A percentile compares a stretch with the other conserved stretches of the same genome.
Conservation (phyloP, 2,329 filamentous ascomycete species). For the Rosellinia necatrix region DNA sequence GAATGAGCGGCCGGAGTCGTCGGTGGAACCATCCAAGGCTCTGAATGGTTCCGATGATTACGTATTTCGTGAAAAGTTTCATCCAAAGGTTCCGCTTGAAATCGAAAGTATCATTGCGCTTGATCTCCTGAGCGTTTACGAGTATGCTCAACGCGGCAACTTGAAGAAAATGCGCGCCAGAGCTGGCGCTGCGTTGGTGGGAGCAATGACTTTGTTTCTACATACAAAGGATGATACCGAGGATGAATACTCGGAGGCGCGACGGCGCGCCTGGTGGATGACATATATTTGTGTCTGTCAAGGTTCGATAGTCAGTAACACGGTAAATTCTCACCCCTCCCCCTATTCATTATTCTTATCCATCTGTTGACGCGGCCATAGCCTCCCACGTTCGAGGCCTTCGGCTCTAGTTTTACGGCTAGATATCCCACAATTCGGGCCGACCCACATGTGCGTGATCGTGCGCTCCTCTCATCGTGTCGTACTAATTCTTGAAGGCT, state of each 20-base stretch:
- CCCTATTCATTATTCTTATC: background rate
- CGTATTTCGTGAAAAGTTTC: constrained; percentile 47
- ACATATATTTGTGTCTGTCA: constrained; percentile 58
- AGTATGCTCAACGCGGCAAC: constrained; percentile 58
- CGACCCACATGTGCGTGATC: constrained; percentile 47
- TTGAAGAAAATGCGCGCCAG: constrained; percentile 56
- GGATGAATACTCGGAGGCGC: constrained; percentile 50
- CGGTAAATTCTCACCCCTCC: constrained; percentile 40
- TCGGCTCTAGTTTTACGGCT: constrained; percentile 51
- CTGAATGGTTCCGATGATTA: constrained; percentile 45
- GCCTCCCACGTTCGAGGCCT: constrained; percentile 50
- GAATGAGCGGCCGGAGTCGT: constrained; percentile 52
- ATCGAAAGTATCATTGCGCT: constrained; percentile 54
- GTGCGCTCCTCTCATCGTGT: background rate
- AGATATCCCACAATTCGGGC: constrained; percentile 47
- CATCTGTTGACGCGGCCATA: constrained; percentile 27
- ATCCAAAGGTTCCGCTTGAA: constrained; percentile 49
- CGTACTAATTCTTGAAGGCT: constrained; percentile 41
- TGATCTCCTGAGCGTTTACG: constrained; percentile 54
- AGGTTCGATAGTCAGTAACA: constrained; percentile 55
- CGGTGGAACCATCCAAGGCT: constrained; percentile 50
- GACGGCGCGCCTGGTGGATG: constrained; percentile 58
- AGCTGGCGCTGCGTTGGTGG: constrained; percentile 52
- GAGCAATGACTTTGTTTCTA: constrained; percentile 51
- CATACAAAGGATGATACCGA: constrained; percentile 46